Evolutionary conservation across 371 early-diverging fungal species (phyloP).

Genomic region (Lichtheimia corymbifera): DNA sequence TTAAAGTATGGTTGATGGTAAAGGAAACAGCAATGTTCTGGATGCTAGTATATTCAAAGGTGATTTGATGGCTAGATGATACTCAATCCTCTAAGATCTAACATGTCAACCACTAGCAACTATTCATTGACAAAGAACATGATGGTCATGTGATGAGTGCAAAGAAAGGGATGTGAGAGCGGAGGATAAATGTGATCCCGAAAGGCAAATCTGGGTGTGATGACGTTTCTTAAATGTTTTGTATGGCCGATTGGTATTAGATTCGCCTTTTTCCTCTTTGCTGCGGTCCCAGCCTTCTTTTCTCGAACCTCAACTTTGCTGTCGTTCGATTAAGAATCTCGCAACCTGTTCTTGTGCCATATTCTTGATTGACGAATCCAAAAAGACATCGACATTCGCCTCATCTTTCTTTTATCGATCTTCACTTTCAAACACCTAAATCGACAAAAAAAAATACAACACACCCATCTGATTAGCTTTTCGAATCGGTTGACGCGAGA

Average conservation of each 20-base stretch:
- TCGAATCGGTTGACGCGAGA: not conserved
- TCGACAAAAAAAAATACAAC: not conserved
- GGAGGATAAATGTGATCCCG: too few relatives aligned
- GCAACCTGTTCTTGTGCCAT: too few relatives aligned
- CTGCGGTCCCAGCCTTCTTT: not conserved
- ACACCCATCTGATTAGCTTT: not conserved
- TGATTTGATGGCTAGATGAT: too few relatives aligned
- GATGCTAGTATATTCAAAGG: too few relatives aligned
- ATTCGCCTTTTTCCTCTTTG: constrained; percentile 1
- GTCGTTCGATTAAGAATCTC: not conserved
- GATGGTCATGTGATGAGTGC: too few relatives aligned
- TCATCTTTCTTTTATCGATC: constrained; percentile 3
- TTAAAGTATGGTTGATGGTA: too few relatives aligned
- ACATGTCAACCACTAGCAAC: too few relatives aligned
- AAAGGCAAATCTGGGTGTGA: not conserved
- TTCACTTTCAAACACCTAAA: not conserved
- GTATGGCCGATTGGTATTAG: not conserved
- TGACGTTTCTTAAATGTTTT: constrained; percentile 4
- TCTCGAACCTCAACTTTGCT: not conserved
- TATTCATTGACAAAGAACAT: too few relatives aligned
- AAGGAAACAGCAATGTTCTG: too few relatives aligned
- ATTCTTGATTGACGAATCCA: too few relatives aligned
- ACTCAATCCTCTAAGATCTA: too few relatives aligned
- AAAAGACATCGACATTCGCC: not conserved
- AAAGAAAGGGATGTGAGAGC: too few relatives aligned